These are phyloP conservation scores for Chloranthus sessilifolius DNA, from an alignment of 164 flowering plant species.

Conservation along the genomic window DNA sequence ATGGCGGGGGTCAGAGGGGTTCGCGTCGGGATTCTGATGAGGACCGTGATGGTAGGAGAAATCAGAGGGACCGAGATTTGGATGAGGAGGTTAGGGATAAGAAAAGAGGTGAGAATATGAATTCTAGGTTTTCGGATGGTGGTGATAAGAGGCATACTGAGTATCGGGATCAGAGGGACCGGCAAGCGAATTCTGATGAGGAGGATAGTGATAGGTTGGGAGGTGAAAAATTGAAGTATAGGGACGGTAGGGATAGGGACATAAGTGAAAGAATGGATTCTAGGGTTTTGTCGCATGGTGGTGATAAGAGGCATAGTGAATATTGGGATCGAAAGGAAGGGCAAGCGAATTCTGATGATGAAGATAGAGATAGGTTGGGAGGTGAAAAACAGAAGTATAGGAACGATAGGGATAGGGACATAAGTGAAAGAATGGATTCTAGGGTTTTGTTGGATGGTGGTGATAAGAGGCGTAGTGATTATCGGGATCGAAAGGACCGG, in stretches of 20 bases:
- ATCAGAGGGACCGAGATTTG: conserved; percentile 7
- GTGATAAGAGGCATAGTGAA: neutral
- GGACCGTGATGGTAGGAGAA: neutral
- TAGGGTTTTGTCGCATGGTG: too few species aligned
- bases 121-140: too few species aligned
- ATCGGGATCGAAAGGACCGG: neutral
- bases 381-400: too few species aligned
- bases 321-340: neutral
- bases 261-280: neutral
- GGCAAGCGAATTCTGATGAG: neutral
- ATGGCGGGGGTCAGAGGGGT: neutral
- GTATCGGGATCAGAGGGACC: too few species aligned
- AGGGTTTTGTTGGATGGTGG: too few species aligned
- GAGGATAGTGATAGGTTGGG: neutral
- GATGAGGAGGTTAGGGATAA: conserved; percentile 11
- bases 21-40: neutral
- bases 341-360: neutral
- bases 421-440: neutral
- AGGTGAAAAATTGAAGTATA: too few species aligned
- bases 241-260: neutral
- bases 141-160: too few species aligned
- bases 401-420: neutral
- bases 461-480: neutral
- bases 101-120: neutral
- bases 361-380: neutral